Conservation (phyloP, 495 filamentous ascomycete genomes). For the Aspergillus olivimuriae region DNA sequence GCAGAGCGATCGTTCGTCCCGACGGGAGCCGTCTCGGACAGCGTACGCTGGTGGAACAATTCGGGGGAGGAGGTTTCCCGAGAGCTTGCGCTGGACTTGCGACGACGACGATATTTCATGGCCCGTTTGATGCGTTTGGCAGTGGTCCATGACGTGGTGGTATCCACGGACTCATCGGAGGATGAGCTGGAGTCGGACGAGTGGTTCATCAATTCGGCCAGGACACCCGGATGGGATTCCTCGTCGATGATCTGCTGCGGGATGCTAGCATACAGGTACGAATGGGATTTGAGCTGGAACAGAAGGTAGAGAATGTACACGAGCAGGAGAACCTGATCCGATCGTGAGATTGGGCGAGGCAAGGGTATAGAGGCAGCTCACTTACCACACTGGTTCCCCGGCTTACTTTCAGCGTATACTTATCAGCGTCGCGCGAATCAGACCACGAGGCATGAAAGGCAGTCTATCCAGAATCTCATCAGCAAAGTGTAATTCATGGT, state of each 20-base stretch:
- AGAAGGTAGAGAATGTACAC: constrained; percentile 81
- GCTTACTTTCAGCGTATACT: constrained; percentile 70
- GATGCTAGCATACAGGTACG: constrained; percentile 85
- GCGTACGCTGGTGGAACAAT: constrained; percentile 18
- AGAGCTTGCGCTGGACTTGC: constrained; percentile 69
- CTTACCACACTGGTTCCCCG: constrained; percentile 83
- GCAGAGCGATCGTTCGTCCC: constrained; percentile 15
- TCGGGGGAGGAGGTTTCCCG: constrained; percentile 46
- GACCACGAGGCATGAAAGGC: constrained; percentile 87
- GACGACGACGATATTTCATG: constrained; percentile 58
- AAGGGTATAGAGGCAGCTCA: neutral
- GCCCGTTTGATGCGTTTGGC: constrained; percentile 67
- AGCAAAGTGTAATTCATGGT: neutral
- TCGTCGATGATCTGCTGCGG: constrained; percentile 87
- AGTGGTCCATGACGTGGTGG: constrained; percentile 64
- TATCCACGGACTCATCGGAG: constrained; percentile 58
- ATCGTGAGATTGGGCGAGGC: neutral
- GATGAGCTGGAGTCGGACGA: constrained; percentile 60
- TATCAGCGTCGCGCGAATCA: constrained; percentile 53
- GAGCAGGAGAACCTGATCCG: constrained; percentile 58
- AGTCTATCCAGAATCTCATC: constrained; percentile 50
- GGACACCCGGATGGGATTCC: constrained; percentile 74
- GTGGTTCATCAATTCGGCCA: constrained; percentile 72
- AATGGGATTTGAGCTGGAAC: constrained; percentile 88
- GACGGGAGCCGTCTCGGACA: constrained; percentile 14